A percentile compares a stretch with the other conserved stretches of the same genome.
Evolutionary conservation across 1,284 basidiomycete species (phyloP).

Genomic region (Fomitopsis palustris): DNA sequence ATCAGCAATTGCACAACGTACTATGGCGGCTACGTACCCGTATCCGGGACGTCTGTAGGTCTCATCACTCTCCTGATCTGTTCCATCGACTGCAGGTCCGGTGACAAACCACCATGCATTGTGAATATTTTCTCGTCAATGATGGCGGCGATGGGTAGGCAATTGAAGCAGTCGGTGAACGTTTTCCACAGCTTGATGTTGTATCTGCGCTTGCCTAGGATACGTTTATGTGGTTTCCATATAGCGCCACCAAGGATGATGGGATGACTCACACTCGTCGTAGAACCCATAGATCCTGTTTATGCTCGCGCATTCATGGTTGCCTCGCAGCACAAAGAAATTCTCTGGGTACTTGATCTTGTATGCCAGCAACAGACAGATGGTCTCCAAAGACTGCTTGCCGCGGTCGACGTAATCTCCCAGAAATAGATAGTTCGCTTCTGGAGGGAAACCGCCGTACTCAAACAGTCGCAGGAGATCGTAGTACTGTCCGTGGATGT

Average conservation of each 20-base stretch:
- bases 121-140: conserved; percentile 98
- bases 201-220: conserved; percentile 89
- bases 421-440: conserved; percentile 94
- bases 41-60: conserved; percentile 98
- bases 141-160: conserved; percentile 92
- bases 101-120: conserved; percentile 91
- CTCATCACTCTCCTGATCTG: conserved; percentile 99
- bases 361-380: conserved; percentile 88
- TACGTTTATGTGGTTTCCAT: conserved; percentile 5
- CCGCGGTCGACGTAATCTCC: conserved; percentile 96
- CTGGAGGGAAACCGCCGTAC: conserved; percentile 93
- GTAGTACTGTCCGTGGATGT: conserved; percentile 96
- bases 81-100: conserved; percentile 99
- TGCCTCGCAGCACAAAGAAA: conserved; percentile 93
- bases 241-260: not conserved
- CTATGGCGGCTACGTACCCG: conserved; percentile 55
- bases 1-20: not conserved
- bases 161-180: conserved; percentile 97
- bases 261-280: conserved; percentile 78
- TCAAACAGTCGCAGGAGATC: conserved; percentile 92
- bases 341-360: conserved; percentile 99
- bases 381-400: conserved; percentile 93
- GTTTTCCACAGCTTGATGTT: conserved; percentile 99
- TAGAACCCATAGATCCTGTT: conserved; percentile 97
- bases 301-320: conserved; percentile 94